Evolutionary conservation across 2,329 filamentous ascomycete genomes (phyloP).

Genomic region (Thermothelomyces thermophilus): DNA sequence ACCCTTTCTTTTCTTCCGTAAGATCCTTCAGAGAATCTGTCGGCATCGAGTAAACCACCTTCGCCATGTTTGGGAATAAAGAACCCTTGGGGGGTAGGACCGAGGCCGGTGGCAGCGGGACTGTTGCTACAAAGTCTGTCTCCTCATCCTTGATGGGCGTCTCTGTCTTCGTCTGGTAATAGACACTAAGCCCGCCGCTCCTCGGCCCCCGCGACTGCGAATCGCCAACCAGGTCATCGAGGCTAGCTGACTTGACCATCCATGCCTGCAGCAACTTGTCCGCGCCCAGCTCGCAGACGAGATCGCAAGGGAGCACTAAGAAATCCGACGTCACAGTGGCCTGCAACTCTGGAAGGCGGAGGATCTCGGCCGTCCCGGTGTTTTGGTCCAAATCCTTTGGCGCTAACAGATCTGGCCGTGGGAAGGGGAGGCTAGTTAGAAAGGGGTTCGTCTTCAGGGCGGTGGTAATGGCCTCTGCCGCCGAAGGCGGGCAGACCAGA

Average conservation of each 20-base stretch:
- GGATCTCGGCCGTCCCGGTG: constrained; percentile 81
- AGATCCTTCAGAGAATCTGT: constrained; percentile 85
- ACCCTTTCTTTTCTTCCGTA: constrained; percentile 64
- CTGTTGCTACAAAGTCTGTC: constrained; percentile 82
- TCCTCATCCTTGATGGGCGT: constrained; percentile 81
- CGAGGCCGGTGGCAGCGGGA: constrained; percentile 54
- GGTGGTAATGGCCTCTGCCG: constrained; percentile 58
- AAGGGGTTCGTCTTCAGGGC: constrained; percentile 73
- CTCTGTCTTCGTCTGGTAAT: constrained; percentile 77
- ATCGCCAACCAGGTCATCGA: constrained; percentile 54
- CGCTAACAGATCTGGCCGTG: constrained; percentile 68
- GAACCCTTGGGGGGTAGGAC: constrained; percentile 57
- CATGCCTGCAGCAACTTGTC: constrained; percentile 80
- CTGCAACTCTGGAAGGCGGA: constrained; percentile 77
- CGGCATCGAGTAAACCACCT: constrained; percentile 77
- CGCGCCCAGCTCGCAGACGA: constrained; percentile 83
- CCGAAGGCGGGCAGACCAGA: constrained; percentile 57
- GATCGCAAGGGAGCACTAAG: constrained; percentile 82
- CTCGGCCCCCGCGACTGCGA: constrained; percentile 32
- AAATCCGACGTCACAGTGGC: constrained; percentile 78
- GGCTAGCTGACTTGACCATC: constrained; percentile 75
- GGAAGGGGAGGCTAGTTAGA: constrained; percentile 65
- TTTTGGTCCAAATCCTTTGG: constrained; percentile 72
- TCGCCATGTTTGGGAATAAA: constrained; percentile 62
- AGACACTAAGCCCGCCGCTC: constrained; percentile 79